A percentile compares a stretch with the other conserved stretches of the same genome.
Conservation (phyloP, 768 basidiomycete species). For the Mycena leptocephala region DNA sequence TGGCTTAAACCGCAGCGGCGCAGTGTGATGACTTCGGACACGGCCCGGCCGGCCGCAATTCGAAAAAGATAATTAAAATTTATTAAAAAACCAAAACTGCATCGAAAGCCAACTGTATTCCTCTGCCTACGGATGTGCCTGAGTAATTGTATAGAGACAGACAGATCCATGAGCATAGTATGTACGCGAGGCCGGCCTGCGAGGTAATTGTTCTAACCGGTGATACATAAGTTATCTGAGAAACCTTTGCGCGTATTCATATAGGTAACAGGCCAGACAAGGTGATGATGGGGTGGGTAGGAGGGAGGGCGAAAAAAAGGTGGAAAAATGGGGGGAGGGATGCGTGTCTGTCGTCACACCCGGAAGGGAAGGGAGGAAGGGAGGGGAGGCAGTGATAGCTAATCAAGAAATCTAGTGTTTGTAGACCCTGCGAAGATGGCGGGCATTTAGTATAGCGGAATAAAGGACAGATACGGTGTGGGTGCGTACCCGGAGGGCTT, state of each 20-base stretch:
- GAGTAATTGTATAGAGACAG: not conserved
- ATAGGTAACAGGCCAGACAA: not conserved
- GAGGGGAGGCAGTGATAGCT: not conserved
- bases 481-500: slow-evolving; percentile 36
- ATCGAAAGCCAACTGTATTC: not conserved
- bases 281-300: not conserved
- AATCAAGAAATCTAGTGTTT: slow-evolving; percentile 19
- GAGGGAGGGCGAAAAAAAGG: not conserved
- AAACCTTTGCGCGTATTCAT: not conserved
- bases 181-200: slow-evolving; percentile 1
- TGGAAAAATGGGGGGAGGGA: too few species aligned
- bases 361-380: not conserved
- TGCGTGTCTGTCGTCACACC: not conserved
- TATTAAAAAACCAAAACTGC: not conserved
- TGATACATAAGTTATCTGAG: slow-evolving; percentile 1
- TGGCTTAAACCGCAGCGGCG: too few species aligned
- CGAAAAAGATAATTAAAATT: too few species aligned
- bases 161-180: not conserved
- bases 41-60: too few species aligned
- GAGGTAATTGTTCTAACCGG: slow-evolving; percentile 27
- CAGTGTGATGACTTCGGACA: too few species aligned
- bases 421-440: not conserved
- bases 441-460: not conserved
- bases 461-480: not conserved
- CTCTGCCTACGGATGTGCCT: not conserved